Conservation (phyloP, 2,329 filamentous ascomycete species). For the Periglandula ipomoeae region DNA sequence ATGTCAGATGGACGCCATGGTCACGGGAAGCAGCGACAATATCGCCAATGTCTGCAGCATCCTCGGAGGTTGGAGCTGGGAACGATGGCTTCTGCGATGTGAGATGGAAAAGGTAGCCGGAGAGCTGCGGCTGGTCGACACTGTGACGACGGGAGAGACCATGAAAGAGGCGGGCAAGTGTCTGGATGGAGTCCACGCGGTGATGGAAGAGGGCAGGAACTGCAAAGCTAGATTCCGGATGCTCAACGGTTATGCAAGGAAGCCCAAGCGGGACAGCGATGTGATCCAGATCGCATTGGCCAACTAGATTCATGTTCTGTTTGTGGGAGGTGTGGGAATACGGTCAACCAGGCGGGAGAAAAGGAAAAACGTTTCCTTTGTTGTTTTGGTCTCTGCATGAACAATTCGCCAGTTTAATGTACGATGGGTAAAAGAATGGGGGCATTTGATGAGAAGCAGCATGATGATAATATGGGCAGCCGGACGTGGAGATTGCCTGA, state of each 20-base stretch:
- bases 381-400: conserved; percentile 6
- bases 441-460: conserved; percentile 1
- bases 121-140: conserved; percentile 48
- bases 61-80: conserved; percentile 85
- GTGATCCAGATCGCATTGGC: conserved; percentile 29
- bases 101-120: conserved; percentile 73
- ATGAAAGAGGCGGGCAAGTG: conserved; percentile 49
- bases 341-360: conserved; percentile 7
- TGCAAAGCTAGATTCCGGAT: conserved; percentile 52
- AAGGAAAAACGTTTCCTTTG: conserved; percentile 13
- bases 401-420: background rate
- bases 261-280: conserved; percentile 37
- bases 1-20: conserved; percentile 51
- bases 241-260: conserved; percentile 55
- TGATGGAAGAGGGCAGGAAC: conserved; percentile 54
- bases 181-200: conserved; percentile 49
- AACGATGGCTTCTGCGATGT: conserved; percentile 87
- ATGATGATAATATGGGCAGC: background rate
- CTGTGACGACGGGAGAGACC: conserved; percentile 38
- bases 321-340: background rate
- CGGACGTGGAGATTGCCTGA: background rate
- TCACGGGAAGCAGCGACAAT: conserved; percentile 58
- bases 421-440: background rate
- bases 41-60: conserved; percentile 71
- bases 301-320: conserved; percentile 9